Base-by-base conservation (phyloP, 2,329 filamentous ascomycete genomes). In the Colletotrichum plurivorum region DNA sequence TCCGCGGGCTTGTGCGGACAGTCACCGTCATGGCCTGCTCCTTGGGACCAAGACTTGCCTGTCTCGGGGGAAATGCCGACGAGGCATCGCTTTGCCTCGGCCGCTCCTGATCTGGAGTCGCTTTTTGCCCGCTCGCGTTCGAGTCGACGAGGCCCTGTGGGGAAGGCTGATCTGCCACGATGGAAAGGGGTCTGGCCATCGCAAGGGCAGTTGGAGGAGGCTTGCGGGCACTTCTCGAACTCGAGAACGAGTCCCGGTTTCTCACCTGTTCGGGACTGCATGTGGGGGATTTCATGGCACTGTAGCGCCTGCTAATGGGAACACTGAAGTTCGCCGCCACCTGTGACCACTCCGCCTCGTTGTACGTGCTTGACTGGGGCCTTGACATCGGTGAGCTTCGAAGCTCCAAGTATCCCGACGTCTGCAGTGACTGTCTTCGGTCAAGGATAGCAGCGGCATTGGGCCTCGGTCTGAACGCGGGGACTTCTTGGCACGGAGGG, bases 101-200 rank as follows among this genome's bases (percentile, higher is more conserved):
- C 45, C n/a, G 52, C 41, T 16, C 45, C 16, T 43, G 52, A 15
- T 31, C 41, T 15, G 5, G 18, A 3, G 43, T 36, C 5, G 8
- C 13, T 25, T 18, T 20, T 20, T 48, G 67, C 25, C 72, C 43
- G 54, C 55, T 22, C 60, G 45, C 51, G 52, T 51, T 13, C 20
- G 61, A 15, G 59, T 68, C 64, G 12, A 58, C 25, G 22, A 55
- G 46, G n/a, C 31, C 41, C 16, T 52, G 53, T 70, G 85, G 84
- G 0, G 87, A 87, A 0, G 86, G 85, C 53, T 87, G 83, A 67
- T 89, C 87, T 59, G 84, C 77, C 2, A 89, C 86, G 54, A 87
- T 83, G 1, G 87, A 89, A 10, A 89, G 76, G 2, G 87, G 85
- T 6, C 86, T 82, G 2, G 86, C 83, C 67, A 84, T 81, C 27